Base-by-base conservation (phyloP, 1,139 yeast genomes). In the Diutina catenulata region DNA sequence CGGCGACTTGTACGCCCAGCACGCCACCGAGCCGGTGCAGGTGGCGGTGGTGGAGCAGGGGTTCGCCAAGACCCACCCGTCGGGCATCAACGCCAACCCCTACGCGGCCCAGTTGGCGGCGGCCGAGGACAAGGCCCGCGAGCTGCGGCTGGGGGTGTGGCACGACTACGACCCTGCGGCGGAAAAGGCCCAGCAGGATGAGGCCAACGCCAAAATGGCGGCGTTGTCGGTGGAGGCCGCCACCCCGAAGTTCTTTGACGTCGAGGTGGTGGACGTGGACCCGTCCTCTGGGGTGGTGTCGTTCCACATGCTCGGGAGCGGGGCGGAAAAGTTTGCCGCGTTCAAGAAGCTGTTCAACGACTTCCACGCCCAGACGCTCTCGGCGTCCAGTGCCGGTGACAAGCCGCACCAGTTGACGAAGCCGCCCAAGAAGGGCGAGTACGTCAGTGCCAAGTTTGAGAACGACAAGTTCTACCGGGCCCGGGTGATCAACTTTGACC, bases 141-240 rank as follows among this genome's bases (percentile, higher is more conserved):
- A 52, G 3, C 58, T 58, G 28, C 70, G 68, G 46, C 57, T 66
- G 45, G 94, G 94, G 2, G 42, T 83, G 4, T 84, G 95, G 95
- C 58, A 60, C 23, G 56, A 72, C 44, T 79, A 69, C 49, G 74
- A 67, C 42, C 65, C 68, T 19, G 60, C 59, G 16, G 60, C 54
- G 28, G 60, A 50, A 20, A 59, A 57, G 37, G 48, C 40, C 42
- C 39, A 44, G 45, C 44, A 53, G 38, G 40, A 53, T 46, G 42
- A 55, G 23, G 21, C 29, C 18, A 24, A 35, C n/a, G 13, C 10
- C 7, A 48, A 52, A 41, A 39, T 57, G 39, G 45, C 45, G 32
- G 45, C 52, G 35, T 43, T 57, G 40, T 44, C 43, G 21, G 44
- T 58, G 37, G 56, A 57, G 33, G 46, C 53, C 29, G 62, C 62